A percentile compares a stretch with the other conserved stretches of the same genome.
phyloP scores from a whole-genome alignment of 306 rosid species.

The Pachyrhizus erosus region DNA sequence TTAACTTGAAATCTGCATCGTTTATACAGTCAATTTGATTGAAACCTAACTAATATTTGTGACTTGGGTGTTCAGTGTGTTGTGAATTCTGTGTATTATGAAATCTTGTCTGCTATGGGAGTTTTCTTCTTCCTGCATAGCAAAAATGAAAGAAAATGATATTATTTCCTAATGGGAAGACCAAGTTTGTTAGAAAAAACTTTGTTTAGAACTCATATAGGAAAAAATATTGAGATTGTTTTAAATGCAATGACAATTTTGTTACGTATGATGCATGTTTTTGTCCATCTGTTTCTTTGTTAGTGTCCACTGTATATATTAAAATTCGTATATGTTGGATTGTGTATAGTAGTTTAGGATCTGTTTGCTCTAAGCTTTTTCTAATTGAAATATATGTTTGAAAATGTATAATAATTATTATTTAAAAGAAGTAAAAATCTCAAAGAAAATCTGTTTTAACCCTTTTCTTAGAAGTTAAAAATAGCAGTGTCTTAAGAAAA shows the following conservation, averaged over 20 bases:
- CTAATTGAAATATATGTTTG: neutral
- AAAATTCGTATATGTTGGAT: neutral
- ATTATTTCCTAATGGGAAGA: neutral
- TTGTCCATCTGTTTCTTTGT: neutral
- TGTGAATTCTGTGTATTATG: slow-evolving; percentile 1
- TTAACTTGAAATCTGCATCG: neutral
- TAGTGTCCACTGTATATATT: neutral
- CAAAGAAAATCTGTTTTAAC: neutral
- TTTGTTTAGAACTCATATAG: neutral
- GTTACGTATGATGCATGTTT: neutral
- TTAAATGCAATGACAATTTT: neutral
- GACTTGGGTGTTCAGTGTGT: neutral
- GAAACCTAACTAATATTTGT: neutral
- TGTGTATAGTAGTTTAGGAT: neutral
- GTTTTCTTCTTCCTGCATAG: neutral
- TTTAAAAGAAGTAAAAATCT: slow-evolving; percentile 5
- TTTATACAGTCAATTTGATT: neutral
- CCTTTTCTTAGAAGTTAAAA: neutral
- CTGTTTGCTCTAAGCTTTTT: neutral
- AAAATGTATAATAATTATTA: neutral
- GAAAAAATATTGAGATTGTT: neutral
- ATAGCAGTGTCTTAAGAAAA: neutral
- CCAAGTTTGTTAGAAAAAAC: neutral
- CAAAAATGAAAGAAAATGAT: neutral
- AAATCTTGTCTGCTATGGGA: neutral